A percentile compares a stretch with the other conserved stretches of the same genome.
phyloP scores from a whole-genome alignment of 257 asterid genomes.

The Ehretia macrophylla region DNA sequence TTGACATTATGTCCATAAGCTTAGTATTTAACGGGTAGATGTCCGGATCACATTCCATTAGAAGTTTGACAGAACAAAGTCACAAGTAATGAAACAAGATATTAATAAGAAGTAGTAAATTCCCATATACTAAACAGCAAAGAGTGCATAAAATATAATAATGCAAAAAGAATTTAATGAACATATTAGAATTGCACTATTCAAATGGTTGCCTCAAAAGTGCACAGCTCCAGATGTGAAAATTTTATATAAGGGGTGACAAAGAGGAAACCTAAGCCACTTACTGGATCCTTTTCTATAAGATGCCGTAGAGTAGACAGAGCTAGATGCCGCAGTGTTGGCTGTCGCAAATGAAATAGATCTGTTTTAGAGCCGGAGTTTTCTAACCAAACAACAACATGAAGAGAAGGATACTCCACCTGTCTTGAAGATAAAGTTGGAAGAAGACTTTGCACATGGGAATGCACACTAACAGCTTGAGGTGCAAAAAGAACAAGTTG shows the following conservation, averaged over 20 bases:
- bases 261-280: slow-evolving; percentile 22
- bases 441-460: slow-evolving; percentile 87
- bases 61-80: no score
- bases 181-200: no score
- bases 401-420: slow-evolving; percentile 35
- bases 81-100: no score
- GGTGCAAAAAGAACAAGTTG: slow-evolving; percentile 99
- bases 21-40: no score
- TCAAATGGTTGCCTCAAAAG: no score
- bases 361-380: slow-evolving; percentile 22
- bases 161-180: no score
- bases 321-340: slow-evolving; percentile 88
- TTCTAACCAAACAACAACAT: not conserved
- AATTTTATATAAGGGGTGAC: slow-evolving; percentile 11
- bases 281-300: slow-evolving; percentile 95
- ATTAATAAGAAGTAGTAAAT: no score
- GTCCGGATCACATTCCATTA: no score
- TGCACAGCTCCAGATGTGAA: no score
- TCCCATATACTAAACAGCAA: no score
- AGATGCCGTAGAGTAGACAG: slow-evolving; percentile 94
- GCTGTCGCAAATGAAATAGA: slow-evolving; percentile 51
- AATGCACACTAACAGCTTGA: slow-evolving; percentile 91
- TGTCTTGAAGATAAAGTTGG: slow-evolving; percentile 96
- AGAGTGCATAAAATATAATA: no score
- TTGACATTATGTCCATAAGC: no score